Evolutionary conservation across 2,329 filamentous ascomycete genomes (phyloP).

Genomic region (Fusarium sp.): DNA sequence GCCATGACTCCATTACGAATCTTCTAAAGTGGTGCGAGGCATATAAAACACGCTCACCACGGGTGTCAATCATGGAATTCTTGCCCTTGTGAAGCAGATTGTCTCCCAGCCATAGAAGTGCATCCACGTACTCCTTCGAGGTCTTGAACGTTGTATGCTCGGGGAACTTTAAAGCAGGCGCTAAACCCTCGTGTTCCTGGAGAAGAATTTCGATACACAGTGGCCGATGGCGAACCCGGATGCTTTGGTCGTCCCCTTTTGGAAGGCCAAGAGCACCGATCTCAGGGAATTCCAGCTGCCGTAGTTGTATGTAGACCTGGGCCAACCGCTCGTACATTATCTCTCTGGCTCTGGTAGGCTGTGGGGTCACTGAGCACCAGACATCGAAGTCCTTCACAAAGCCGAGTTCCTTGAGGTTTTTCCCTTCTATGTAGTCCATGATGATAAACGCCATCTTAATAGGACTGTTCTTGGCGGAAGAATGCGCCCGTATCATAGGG

Average conservation of each 20-base stretch:
- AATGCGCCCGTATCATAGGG: neutral
- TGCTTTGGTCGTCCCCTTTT: neutral
- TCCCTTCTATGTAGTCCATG: neutral
- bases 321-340: neutral
- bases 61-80: neutral
- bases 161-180: neutral
- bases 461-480: neutral
- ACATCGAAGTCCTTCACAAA: neutral
- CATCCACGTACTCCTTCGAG: neutral
- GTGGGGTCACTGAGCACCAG: neutral
- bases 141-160: neutral
- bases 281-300: neutral
- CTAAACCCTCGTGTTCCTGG: neutral
- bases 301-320: neutral
- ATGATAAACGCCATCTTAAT: neutral
- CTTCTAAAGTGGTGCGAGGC: neutral
- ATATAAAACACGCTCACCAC: neutral
- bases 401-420: neutral
- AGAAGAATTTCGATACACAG: neutral
- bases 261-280: slow-evolving; percentile 4
- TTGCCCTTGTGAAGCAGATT: neutral
- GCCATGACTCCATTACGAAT: neutral
- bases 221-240: neutral
- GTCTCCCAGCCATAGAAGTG: neutral
- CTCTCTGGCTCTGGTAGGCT: neutral